Evolutionary conservation across 768 basidiomycete species (phyloP), one percentile per base, ranked within the genome.

Genomic region (Leccinum aurantiacum): DNA sequence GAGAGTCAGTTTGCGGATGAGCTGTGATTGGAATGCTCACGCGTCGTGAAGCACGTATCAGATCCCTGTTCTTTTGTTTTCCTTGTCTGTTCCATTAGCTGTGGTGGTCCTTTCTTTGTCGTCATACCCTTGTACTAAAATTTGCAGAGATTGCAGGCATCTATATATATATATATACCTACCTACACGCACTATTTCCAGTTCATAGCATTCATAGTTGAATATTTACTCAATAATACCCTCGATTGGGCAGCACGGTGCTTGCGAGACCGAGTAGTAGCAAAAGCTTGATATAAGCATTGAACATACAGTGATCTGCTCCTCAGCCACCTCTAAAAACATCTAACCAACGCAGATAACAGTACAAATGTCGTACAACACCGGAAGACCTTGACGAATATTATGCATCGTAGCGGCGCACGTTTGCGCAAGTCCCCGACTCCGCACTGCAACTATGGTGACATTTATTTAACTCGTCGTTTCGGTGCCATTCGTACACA

Each of bases 1-100:
- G 77, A 78, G 56, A 74, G 74, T 53, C 69, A 64, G 56, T 66
- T 68, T 44, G 50, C 59, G 6, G 75, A 76, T 59, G 70, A 62
- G 41, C 10, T 44, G n/a, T 44, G 41, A 44, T 44, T 44, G n/a
- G 41, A 19, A 44, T 44, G 41, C n/a, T 44, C 4, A n/a, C n/a
- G 17, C n/a, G 9, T 15, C n/a, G n/a, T 41, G 41, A n/a, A 6
- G 37, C 38, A 9, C 17, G 8, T n/a, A 41, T 41, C 41, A 41
- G 41, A 41, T 41, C 9, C n/a, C 17, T n/a, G 9, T 38, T 9
- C 41, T 19, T 44, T 44, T n/a, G n/a, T 19, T 44, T 44, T 44
- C n/a, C 41, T 19, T 44, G 10, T 44, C 1, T 44, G 3, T 41
- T 41, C 9, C 17, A n/a, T 17, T n/a, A 41, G 17, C 38, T 41